Evolutionary conservation across 2,329 filamentous ascomycete genomes (phyloP).

Genomic region (Mycosphaerella sp.): DNA sequence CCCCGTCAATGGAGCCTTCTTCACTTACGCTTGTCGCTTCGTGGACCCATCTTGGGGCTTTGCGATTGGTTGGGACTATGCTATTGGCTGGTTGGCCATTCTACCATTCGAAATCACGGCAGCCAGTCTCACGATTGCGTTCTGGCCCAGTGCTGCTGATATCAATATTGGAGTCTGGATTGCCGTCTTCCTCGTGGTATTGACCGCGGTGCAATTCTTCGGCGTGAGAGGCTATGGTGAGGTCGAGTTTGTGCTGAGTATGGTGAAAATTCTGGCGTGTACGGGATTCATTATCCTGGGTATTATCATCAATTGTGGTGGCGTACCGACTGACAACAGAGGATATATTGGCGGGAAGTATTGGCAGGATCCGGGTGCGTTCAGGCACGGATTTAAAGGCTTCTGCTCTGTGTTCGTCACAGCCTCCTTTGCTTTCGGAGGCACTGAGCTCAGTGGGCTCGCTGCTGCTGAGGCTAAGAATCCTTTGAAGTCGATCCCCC

Average conservation of each 20-base stretch:
- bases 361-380: slow-evolving; percentile 64
- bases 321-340: slow-evolving; percentile 32
- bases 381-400: slow-evolving; percentile 75
- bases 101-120: slow-evolving; percentile 25
- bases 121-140: slow-evolving; percentile 25
- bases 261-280: slow-evolving; percentile 39
- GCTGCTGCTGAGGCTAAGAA: not conserved
- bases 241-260: slow-evolving; percentile 27
- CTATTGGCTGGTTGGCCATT: slow-evolving; percentile 25
- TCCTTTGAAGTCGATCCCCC: not conserved
- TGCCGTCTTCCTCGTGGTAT: slow-evolving; percentile 68
- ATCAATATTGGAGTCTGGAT: slow-evolving; percentile 71
- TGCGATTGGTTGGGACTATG: slow-evolving; percentile 27
- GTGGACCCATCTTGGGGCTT: slow-evolving; percentile 37
- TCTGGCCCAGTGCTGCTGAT: slow-evolving; percentile 19
- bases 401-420: not conserved
- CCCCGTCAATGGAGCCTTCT: slow-evolving; percentile 63
- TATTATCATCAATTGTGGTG: slow-evolving; percentile 42
- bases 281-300: slow-evolving; percentile 59
- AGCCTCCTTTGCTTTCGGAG: not conserved
- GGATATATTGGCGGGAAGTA: slow-evolving; percentile 27
- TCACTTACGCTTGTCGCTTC: slow-evolving; percentile 38
- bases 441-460: not conserved
- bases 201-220: slow-evolving; percentile 78
- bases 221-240: slow-evolving; percentile 56